Evolutionary conservation across 345 rosid species (phyloP).

Genomic region (Salix dunnii): DNA sequence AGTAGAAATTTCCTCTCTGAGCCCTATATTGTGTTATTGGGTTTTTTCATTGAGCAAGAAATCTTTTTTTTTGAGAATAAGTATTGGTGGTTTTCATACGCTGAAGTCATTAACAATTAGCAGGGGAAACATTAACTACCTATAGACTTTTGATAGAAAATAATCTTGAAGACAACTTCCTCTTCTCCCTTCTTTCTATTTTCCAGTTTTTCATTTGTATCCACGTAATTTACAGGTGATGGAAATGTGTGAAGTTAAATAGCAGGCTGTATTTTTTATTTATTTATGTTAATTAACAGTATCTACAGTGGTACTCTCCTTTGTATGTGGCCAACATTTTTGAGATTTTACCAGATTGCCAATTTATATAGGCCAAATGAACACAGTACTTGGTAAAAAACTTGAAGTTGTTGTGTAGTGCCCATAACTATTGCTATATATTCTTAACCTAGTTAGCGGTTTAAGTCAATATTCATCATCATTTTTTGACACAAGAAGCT

Average conservation of each 20-base stretch:
- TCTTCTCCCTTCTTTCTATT: neutral
- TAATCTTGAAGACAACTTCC: neutral
- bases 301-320: neutral
- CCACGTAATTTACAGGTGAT: neutral
- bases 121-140: neutral
- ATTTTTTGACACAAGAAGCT: neutral
- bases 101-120: neutral
- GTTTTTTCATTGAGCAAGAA: neutral
- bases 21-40: neutral
- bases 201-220: neutral
- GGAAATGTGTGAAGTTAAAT: neutral
- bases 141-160: neutral
- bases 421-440: neutral
- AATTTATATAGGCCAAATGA: neutral
- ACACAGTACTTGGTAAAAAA: no score
- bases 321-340: neutral
- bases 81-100: neutral
- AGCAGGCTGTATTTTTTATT: neutral
- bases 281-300: neutral
- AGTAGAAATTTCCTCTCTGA: neutral
- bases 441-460: neutral
- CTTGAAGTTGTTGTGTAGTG: neutral
- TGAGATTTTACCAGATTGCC: neutral
- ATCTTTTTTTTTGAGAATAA: neutral
- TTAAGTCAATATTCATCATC: neutral